phyloP scores from a whole-genome alignment of 441 rosid genomes.

The Populus hybrid region DNA sequence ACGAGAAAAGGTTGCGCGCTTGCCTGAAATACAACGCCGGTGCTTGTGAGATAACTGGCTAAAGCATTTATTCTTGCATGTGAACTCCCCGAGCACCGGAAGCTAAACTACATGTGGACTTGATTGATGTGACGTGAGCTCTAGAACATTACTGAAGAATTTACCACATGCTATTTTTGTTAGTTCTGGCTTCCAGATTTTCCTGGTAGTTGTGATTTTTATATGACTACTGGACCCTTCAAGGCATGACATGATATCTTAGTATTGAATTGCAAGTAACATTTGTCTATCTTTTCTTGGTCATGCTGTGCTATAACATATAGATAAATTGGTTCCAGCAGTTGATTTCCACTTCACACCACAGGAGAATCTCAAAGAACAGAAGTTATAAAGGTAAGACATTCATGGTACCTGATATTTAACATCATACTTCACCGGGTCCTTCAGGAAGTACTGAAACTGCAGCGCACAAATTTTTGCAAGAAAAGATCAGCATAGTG shows the following conservation, averaged over 20 bases:
- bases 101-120: no score
- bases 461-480: slow-evolving; percentile 30
- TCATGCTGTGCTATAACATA: background rate
- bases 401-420: slow-evolving; percentile 68
- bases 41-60: background rate
- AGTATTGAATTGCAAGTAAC: background rate
- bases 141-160: background rate
- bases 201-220: background rate
- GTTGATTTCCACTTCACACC: background rate
- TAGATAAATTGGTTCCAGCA: background rate
- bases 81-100: background rate
- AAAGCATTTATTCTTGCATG: background rate
- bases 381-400: background rate
- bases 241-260: background rate
- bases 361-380: background rate
- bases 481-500: background rate
- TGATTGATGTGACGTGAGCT: background rate
- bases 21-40: slow-evolving; percentile 45
- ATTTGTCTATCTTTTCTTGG: background rate
- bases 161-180: background rate
- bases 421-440: slow-evolving; percentile 92
- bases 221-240: background rate
- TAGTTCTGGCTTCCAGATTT: background rate
- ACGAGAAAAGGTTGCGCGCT: slow-evolving; percentile 95
- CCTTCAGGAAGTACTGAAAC: slow-evolving; percentile 91